Percentiles rank a stretch among this genome's conserved stretches.
Evolutionary conservation across 352 stramenopile species (phyloP).

Genomic region (Phytophthora pini): DNA sequence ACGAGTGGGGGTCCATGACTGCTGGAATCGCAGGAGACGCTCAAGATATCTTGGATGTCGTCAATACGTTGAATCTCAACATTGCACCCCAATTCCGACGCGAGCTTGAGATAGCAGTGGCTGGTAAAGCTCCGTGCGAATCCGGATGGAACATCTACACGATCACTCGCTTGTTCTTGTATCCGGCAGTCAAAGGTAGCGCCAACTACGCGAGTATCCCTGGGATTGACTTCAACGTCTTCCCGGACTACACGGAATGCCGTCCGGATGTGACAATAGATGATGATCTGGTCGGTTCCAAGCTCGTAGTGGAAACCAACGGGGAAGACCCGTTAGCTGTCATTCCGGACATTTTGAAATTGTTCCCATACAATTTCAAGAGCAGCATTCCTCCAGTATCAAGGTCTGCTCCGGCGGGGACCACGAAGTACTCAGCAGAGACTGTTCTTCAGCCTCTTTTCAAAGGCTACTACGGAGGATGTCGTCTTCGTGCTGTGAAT

Average conservation of each 20-base stretch:
- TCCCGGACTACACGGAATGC: constrained; percentile 41
- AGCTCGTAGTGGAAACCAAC: constrained; percentile 25
- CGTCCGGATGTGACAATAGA: constrained; percentile 22
- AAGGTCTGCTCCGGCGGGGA: constrained; percentile 5
- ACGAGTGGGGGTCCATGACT: constrained; percentile 35
- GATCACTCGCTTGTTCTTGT: constrained; percentile 28
- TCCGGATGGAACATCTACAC: constrained; percentile 33
- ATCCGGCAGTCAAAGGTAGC: constrained; percentile 27
- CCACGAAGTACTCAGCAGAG: constrained; percentile 7
- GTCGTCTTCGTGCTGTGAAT: constrained; percentile 33
- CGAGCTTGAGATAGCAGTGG: constrained; percentile 28
- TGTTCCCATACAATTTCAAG: constrained; percentile 43
- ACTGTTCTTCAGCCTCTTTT: constrained; percentile 32
- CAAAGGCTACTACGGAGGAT: constrained; percentile 35
- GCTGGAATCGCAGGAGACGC: constrained; percentile 24
- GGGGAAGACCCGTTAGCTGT: constrained; percentile 24
- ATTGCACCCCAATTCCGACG: constrained; percentile 27
- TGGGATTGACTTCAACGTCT: constrained; percentile 37
- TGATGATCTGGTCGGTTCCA: constrained; percentile 21
- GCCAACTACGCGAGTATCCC: constrained; percentile 35
- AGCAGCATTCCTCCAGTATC: constrained; percentile 17
- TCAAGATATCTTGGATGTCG: constrained; percentile 29
- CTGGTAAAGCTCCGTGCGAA: constrained; percentile 21
- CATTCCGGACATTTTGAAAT: constrained; percentile 23
- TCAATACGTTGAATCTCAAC: constrained; percentile 25